phyloP scores from a whole-genome alignment of 2,329 filamentous ascomycete species.

The Lanzia echinophila region DNA sequence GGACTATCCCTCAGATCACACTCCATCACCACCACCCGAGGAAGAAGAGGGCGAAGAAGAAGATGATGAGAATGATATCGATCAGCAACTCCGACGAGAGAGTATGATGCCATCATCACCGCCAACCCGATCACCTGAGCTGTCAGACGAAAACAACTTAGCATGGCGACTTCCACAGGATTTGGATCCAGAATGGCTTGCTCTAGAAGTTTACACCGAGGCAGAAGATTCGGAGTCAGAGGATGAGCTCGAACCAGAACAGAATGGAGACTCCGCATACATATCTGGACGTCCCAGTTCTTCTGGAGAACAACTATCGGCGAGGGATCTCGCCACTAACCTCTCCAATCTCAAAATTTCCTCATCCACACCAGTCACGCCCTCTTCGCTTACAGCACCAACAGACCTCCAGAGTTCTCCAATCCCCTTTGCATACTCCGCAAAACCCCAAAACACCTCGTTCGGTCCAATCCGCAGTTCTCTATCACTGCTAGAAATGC shows the following conservation, averaged over 20 bases:
- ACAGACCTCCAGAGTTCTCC: constrained; percentile 5
- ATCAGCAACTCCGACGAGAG: constrained; percentile 27
- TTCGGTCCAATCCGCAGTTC: constrained; percentile 54
- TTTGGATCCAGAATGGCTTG: constrained; percentile 68
- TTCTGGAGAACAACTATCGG: constrained; percentile 11
- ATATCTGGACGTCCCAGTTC: constrained; percentile 19
- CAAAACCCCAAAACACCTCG: constrained; percentile 18
- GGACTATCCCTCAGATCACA: constrained; percentile 9
- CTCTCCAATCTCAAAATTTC: constrained; percentile 23
- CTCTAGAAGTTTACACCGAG: constrained; percentile 65
- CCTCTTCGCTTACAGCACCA: constrained; percentile 10
- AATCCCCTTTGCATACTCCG: not conserved
- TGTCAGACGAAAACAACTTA: constrained; percentile 3
- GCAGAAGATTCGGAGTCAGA: constrained; percentile 46
- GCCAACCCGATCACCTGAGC: constrained; percentile 6
- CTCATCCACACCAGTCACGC: constrained; percentile 16
- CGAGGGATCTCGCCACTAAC: constrained; percentile 13
- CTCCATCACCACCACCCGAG: constrained; percentile 17
- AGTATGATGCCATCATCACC: constrained; percentile 17
- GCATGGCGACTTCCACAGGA: constrained; percentile 53
- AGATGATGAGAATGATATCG: constrained; percentile 31
- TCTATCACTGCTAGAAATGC: constrained; percentile 64
- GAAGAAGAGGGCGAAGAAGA: constrained; percentile 29
- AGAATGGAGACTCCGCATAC: constrained; percentile 22
- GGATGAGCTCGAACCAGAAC: constrained; percentile 32